Percentiles rank a stretch among this genome's conserved stretches.
These are phyloP conservation scores for Colletotrichum echinochloae DNA, from an alignment of 2,329 filamentous ascomycete species.

Conservation along the genomic window DNA sequence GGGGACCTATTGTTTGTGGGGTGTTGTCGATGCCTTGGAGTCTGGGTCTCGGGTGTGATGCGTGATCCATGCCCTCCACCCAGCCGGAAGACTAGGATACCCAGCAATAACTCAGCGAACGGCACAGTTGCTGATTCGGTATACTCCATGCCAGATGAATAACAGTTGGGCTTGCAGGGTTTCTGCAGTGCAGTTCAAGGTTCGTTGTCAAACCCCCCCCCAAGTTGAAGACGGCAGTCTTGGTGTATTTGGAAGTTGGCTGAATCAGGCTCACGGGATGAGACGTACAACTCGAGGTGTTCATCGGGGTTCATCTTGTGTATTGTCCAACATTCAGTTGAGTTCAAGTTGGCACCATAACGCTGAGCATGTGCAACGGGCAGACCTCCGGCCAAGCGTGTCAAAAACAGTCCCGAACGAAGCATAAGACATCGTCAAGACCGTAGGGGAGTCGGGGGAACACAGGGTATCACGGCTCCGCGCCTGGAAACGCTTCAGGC, in stretches of 20 bases:
- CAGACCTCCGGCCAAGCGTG: background rate
- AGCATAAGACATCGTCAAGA: background rate
- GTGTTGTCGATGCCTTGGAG: background rate
- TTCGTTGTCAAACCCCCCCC: background rate
- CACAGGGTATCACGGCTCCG: too few relatives aligned
- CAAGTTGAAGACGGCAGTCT: background rate
- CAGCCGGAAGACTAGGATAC: constrained; percentile 23
- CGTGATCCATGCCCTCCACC: constrained; percentile 34
- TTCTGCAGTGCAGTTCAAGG: background rate
- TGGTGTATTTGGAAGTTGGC: background rate
- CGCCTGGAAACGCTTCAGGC: too few relatives aligned
- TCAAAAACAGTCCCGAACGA: background rate
- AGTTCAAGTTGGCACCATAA: background rate
- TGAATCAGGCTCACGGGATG: too few relatives aligned
- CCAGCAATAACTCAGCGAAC: background rate
- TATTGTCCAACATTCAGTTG: background rate
- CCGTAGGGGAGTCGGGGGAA: too few relatives aligned
- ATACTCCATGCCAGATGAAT: background rate
- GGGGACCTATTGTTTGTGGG: constrained; percentile 12
- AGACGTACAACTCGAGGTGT: rapidly evolving
- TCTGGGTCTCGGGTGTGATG: constrained; percentile 29
- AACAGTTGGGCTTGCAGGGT: too few relatives aligned
- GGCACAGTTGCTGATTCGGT: background rate
- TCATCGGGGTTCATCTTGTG: background rate
- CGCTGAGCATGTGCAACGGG: background rate